These are phyloP conservation scores for Aspergillus conjunctus DNA, from an alignment of 495 filamentous ascomycete species.

Conservation along the genomic window DNA sequence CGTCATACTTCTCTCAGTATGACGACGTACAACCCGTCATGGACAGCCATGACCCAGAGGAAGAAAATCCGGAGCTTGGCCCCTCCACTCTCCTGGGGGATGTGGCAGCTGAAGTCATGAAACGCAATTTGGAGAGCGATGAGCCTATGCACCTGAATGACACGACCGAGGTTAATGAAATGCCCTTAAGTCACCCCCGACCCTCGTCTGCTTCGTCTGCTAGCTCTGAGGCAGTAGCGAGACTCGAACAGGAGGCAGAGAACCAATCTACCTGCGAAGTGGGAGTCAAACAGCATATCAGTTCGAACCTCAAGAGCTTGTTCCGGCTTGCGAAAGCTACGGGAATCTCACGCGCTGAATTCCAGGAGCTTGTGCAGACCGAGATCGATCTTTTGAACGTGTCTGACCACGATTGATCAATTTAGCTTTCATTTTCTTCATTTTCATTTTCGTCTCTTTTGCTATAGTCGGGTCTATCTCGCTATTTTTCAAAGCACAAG, in stretches of 20 bases:
- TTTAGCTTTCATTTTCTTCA: constrained; percentile 1
- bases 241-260: constrained; percentile 65
- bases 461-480: neutral
- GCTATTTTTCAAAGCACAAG: constrained; percentile 1
- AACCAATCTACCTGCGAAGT: constrained; percentile 69
- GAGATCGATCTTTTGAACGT: constrained; percentile 79
- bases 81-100: constrained; percentile 58
- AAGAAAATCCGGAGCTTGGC: constrained; percentile 53
- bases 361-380: constrained; percentile 74
- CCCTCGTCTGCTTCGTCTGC: constrained; percentile 55
- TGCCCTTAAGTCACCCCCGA: constrained; percentile 44
- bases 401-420: constrained; percentile 64
- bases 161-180: constrained; percentile 28
- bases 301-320: constrained; percentile 84
- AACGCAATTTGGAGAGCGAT: constrained; percentile 30
- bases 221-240: constrained; percentile 62
- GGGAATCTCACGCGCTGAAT: constrained; percentile 82
- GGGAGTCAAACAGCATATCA: constrained; percentile 86
- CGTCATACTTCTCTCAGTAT: constrained; percentile 82
- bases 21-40: constrained; percentile 85
- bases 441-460: constrained; percentile 2
- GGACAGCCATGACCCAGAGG: constrained; percentile 82
- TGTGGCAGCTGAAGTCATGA: constrained; percentile 42
- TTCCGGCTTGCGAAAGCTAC: constrained; percentile 76
- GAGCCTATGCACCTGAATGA: constrained; percentile 29